Conservation (phyloP, 1,284 basidiomycete genomes). For the Cutaneotrichosporon dermatis region DNA sequence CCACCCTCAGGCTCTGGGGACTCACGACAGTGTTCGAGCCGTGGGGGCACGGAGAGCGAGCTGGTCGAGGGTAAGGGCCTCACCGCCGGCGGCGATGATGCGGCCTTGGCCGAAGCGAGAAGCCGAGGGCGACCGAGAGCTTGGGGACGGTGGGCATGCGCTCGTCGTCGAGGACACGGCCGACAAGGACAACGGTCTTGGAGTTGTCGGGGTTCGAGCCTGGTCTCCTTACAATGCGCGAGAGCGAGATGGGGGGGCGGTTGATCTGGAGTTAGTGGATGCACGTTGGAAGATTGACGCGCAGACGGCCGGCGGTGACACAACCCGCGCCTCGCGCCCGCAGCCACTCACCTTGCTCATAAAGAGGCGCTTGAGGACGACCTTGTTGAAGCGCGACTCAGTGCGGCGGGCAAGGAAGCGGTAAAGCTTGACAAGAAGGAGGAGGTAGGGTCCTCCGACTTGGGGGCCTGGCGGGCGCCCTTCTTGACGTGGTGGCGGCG, state of each 20-base stretch:
- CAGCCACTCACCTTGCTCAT: constrained; percentile 58
- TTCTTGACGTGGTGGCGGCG: constrained; percentile 98
- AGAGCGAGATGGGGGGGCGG: constrained; percentile 93
- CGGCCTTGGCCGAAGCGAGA: constrained; percentile 92
- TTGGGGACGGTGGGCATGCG: constrained; percentile 84
- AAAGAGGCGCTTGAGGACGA: constrained; percentile 92
- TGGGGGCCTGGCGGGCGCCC: constrained; percentile 88
- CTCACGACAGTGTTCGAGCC: constrained; percentile 80
- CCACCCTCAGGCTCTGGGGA: no score
- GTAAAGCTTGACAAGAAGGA: constrained; percentile 99
- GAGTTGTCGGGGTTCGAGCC: constrained; percentile 61
- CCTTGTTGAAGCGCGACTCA: constrained; percentile 96
- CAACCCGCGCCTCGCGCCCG: no score
- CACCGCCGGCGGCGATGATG: constrained; percentile 92
- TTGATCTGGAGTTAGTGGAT: constrained; percentile 58
- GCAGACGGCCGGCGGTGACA: no score
- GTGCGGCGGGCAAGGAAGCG: constrained; percentile 98
- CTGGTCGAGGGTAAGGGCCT: constrained; percentile 92
- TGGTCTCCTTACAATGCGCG: constrained; percentile 78
- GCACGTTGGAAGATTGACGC: no score
- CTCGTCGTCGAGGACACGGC: constrained; percentile 93
- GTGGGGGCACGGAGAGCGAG: constrained; percentile 90
- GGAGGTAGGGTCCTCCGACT: constrained; percentile 98
- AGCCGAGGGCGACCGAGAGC: constrained; percentile 87
- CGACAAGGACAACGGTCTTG: constrained; percentile 86